Evolutionary conservation across 2,329 filamentous ascomycete genomes (phyloP), one percentile per base, ranked within the genome.

Genomic region (Ceratocystis huliohia): DNA sequence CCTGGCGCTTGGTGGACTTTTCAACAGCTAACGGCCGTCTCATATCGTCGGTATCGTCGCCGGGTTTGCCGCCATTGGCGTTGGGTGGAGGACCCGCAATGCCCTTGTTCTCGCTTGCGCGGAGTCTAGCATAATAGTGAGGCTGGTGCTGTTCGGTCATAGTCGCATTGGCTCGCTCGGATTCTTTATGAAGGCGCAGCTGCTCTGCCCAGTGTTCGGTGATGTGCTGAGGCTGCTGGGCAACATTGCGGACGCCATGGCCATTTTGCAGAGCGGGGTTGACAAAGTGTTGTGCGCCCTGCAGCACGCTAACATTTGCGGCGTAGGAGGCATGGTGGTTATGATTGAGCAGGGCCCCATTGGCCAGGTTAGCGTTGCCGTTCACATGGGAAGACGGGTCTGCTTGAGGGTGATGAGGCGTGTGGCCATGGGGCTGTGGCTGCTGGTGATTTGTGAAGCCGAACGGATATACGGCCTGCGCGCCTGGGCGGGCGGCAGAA

Each of bases 201-300:
- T 99, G 94, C 73, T 94, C 88, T 70, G 88, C 86, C 92, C 92
- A 97, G 75, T 96, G 88, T 71, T 87, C 84, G 69, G 77, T 85
- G 57, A 80, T 75, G 66, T 78, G 80, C 66, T 82, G 82, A 30
- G 76, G 75, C 69, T 83, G 82, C 2, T 77, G 78, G 41, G 76
- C 78, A 63, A 83, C 77, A 20, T 79, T 75, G 62, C 76, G 77
- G 17, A 76, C 74, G 5, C 77, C 72, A 66, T 84, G 82, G 45
- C 84, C 84, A 71, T 86, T 86, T 65, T 84, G 82, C 41, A 86
- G 74, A 68, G 74, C 59, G 20, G 66, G 41, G 66, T 68, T 68
- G 37, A 53, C 45, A 44, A 65, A 68, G 45, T 67, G 66, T 59
- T 65, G 63, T 20, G 62, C 59, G 6, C 64, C 57, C 44, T 65